Evolutionary conservation across 306 rosid species (phyloP).

Genomic region (Boehmeria nivea): DNA sequence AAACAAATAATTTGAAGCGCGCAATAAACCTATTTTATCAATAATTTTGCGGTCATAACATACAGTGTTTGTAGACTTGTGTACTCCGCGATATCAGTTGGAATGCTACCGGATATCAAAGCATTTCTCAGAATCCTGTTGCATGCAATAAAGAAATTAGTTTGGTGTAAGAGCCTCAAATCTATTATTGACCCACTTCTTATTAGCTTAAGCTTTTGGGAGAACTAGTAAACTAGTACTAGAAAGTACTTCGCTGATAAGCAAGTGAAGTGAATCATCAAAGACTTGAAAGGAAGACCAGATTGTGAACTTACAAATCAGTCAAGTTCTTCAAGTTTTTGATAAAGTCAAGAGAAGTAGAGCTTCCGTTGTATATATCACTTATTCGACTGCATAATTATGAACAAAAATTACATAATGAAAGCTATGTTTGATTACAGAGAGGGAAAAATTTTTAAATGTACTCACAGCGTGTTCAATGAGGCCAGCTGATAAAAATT

Average conservation of each 20-base stretch:
- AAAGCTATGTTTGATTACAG: too few species aligned
- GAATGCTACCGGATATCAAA: slow-evolving; percentile 15
- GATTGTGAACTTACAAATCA: slow-evolving; percentile 17
- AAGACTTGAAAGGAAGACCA: neutral
- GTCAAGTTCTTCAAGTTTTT: slow-evolving; percentile 10
- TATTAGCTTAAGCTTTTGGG: too few species aligned
- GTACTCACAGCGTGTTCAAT: slow-evolving; percentile 15
- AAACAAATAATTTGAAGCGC: too few species aligned
- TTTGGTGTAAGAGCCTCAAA: too few species aligned
- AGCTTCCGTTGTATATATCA: slow-evolving; percentile 24
- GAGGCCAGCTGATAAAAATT: slow-evolving; percentile 17
- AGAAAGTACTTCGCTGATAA: too few species aligned
- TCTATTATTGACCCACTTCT: too few species aligned
- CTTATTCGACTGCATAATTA: slow-evolving; percentile 17
- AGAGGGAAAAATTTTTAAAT: too few species aligned
- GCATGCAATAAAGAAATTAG: neutral
- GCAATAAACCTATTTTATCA: too few species aligned
- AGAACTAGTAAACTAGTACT: too few species aligned
- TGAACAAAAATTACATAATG: too few species aligned
- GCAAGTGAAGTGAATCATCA: too few species aligned
- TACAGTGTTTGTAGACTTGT: slow-evolving; percentile 9
- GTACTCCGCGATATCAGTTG: slow-evolving; percentile 14
- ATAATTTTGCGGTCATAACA: neutral
- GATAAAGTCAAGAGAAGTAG: slow-evolving; percentile 23
- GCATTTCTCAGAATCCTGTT: slow-evolving; percentile 23